phyloP scores from a whole-genome alignment of 768 basidiomycete genomes.

The Suillus ampliporus region DNA sequence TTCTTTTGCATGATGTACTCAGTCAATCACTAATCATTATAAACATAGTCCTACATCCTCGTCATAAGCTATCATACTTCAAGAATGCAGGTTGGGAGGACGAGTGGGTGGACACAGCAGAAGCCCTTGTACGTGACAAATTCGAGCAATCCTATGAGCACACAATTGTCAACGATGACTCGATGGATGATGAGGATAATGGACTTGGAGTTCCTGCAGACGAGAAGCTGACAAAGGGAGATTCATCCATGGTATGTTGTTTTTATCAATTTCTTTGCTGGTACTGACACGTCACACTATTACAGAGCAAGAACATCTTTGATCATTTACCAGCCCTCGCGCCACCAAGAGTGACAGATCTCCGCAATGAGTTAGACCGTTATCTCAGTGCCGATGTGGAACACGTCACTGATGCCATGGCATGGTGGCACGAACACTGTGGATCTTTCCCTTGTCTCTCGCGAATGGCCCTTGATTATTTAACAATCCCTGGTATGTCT shows the following conservation, averaged over 20 bases:
- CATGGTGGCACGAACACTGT: conserved; percentile 20
- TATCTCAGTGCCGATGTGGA: conserved; percentile 27
- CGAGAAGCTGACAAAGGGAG: neutral
- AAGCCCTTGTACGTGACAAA: conserved; percentile 27
- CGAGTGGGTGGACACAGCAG: conserved; percentile 35
- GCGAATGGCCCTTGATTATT: conserved; percentile 33
- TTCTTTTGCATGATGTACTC: conserved; percentile 1
- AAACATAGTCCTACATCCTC: conserved; percentile 40
- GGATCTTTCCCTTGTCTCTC: conserved; percentile 29
- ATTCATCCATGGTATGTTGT: too few species aligned
- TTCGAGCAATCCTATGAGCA: conserved; percentile 16
- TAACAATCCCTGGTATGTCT: conserved; percentile 19
- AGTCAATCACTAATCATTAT: neutral
- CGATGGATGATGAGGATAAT: neutral
- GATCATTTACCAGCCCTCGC: conserved; percentile 32
- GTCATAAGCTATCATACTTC: conserved; percentile 43
- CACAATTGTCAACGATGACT: neutral
- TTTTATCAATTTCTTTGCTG: too few species aligned
- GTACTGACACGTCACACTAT: neutral
- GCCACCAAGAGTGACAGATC: conserved; percentile 20
- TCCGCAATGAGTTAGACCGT: conserved; percentile 32
- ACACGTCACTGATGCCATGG: conserved; percentile 9
- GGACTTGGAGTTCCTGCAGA: neutral
- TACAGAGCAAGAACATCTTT: conserved; percentile 33
- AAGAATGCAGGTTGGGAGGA: conserved; percentile 31